These are phyloP conservation scores for Gaultheria prostrata DNA, from an alignment of 148 eudicot genomes.

Conservation along the genomic window DNA sequence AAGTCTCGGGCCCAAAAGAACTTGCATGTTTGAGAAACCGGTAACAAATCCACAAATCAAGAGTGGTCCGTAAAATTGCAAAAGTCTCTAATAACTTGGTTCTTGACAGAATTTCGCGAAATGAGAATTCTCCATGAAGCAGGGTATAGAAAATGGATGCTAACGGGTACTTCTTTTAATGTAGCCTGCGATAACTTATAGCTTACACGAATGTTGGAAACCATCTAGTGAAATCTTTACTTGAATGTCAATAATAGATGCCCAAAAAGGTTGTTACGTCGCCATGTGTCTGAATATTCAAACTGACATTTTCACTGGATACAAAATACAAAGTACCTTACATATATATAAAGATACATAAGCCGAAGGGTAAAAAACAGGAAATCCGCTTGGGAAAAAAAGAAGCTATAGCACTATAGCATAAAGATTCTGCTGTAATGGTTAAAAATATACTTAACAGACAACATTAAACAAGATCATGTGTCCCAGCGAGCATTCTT, in stretches of 20 bases:
- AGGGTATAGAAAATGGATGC: no score
- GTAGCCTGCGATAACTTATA: no score
- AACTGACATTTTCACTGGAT: background rate
- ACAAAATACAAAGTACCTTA: background rate
- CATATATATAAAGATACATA: background rate
- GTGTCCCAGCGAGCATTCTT: background rate
- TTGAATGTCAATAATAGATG: background rate
- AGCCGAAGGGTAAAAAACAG: no score
- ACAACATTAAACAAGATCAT: background rate
- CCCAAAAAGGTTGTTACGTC: background rate
- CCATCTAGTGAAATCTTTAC: background rate
- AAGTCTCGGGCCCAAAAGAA: no score
- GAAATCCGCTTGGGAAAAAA: no score
- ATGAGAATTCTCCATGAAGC: no score
- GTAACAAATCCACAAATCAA: background rate
- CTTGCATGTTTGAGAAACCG: background rate
- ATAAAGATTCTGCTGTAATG: background rate
- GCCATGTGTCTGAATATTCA: background rate
- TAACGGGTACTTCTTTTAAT: no score
- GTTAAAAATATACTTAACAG: background rate
- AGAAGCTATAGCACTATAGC: no score
- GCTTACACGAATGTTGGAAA: background rate
- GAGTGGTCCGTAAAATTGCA: background rate
- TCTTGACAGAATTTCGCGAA: no score
- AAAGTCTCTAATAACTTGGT: background rate